phyloP scores from a whole-genome alignment of 2,329 filamentous ascomycete genomes.

The Pseudocercospora fijiensis region DNA sequence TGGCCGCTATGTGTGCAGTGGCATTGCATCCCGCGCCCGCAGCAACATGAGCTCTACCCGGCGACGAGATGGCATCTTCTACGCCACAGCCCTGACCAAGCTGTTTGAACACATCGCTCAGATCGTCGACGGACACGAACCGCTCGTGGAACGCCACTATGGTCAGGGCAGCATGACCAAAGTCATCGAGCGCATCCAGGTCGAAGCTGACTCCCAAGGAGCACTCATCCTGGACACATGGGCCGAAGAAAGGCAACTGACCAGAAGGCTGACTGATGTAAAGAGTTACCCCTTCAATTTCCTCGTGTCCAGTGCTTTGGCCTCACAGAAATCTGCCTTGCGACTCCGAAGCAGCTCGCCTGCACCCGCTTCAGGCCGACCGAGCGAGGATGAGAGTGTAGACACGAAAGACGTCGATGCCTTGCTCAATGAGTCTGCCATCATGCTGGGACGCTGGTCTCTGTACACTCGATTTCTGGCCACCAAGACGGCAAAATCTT shows the following conservation, averaged over 20 bases:
- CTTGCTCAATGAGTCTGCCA: slow-evolving; percentile 78
- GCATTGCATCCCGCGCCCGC: slow-evolving; percentile 81
- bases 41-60: slow-evolving; percentile 69
- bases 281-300: slow-evolving; percentile 99
- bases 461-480: slow-evolving; percentile 87
- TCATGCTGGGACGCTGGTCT: slow-evolving; percentile 93
- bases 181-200: slow-evolving; percentile 88
- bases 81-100: slow-evolving; percentile 83
- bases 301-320: slow-evolving; percentile 87
- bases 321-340: slow-evolving; percentile 66
- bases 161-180: slow-evolving; percentile 88
- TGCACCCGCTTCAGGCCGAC: slow-evolving; percentile 58
- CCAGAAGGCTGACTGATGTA: slow-evolving; percentile 86
- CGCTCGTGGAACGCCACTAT: slow-evolving; percentile 90
- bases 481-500: slow-evolving; percentile 65
- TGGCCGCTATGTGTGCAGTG: slow-evolving; percentile 91
- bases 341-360: slow-evolving; percentile 68
- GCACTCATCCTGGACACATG: slow-evolving; percentile 95
- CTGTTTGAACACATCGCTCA: slow-evolving; percentile 97
- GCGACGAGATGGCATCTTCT: slow-evolving; percentile 79
- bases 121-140: slow-evolving; percentile 89
- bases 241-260: slow-evolving; percentile 82
- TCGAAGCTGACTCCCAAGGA: slow-evolving; percentile 93
- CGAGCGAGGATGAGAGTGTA: slow-evolving; percentile 84
- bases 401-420: slow-evolving; percentile 96